phyloP scores from a whole-genome alignment of 2,329 filamentous ascomycete species.

The Teratosphaeria pseudoeucalypti region DNA sequence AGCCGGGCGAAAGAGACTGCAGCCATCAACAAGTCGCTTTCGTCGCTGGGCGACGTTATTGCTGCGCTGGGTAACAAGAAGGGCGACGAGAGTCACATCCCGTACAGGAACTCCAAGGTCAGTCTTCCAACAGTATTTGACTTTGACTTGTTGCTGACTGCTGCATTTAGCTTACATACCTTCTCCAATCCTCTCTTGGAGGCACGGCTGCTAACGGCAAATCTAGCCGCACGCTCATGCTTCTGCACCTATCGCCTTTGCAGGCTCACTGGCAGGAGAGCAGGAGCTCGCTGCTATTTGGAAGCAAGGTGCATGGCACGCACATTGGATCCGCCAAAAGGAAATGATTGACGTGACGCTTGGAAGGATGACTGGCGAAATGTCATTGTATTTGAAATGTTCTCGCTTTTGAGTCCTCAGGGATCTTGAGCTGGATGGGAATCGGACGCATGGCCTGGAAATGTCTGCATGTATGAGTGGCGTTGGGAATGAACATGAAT shows the following conservation, averaged over 20 bases:
- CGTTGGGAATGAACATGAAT: neutral
- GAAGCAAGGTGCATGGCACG: constrained; percentile 84
- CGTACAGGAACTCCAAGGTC: constrained; percentile 91
- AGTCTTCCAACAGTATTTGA: constrained; percentile 9
- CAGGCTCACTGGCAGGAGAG: constrained; percentile 88
- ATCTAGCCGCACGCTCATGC: constrained; percentile 88
- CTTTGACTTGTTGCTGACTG: neutral
- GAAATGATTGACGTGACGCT: constrained; percentile 21
- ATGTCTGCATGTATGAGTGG: neutral
- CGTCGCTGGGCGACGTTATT: constrained; percentile 88
- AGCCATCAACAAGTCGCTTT: constrained; percentile 92
- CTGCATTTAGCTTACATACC: constrained; percentile 62
- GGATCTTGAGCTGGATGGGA: neutral
- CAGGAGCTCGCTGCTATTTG: constrained; percentile 87
- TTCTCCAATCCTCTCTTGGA: constrained; percentile 87
- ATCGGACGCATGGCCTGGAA: neutral
- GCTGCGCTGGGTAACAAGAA: constrained; percentile 78
- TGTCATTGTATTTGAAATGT: neutral
- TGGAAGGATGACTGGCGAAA: neutral
- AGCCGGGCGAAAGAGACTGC: constrained; percentile 88
- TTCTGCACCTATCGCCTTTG: constrained; percentile 92
- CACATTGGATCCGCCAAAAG: constrained; percentile 79
- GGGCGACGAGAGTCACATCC: constrained; percentile 57
- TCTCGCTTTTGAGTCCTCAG: neutral
- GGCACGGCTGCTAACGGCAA: constrained; percentile 51